Percentiles rank a stretch among this genome's conserved stretches.
Conservation (phyloP, 306 rosid species). For the Crotalaria pallida region DNA sequence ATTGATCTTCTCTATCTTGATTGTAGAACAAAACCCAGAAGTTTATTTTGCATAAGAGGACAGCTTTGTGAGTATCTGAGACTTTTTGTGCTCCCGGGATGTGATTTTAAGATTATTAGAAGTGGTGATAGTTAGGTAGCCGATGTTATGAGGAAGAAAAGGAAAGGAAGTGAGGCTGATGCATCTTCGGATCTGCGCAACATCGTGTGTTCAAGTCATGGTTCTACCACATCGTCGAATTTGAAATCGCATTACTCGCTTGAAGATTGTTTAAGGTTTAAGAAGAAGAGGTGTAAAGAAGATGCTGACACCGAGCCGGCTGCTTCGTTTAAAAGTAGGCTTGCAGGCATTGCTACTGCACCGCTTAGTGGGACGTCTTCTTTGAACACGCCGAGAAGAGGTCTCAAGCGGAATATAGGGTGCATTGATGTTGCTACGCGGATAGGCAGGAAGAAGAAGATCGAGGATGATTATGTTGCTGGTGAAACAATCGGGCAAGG, state of each 20-base stretch:
- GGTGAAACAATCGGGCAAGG: conserved; percentile 89
- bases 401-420: conserved; percentile 95
- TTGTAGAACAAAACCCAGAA: conserved; percentile 23
- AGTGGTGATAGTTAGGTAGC: conserved; percentile 14
- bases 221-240: conserved; percentile 56
- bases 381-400: conserved; percentile 65
- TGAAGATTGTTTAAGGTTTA: conserved; percentile 77
- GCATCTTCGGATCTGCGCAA: conserved; percentile 35
- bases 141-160: conserved; percentile 85
- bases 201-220: conserved; percentile 33
- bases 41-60: background rate
- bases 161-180: conserved; percentile 84
- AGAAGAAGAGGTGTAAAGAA: conserved; percentile 89
- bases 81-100: background rate
- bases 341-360: conserved; percentile 93
- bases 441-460: conserved; percentile 89
- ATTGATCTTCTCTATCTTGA: conserved; percentile 8
- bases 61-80: background rate
- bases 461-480: conserved; percentile 69
- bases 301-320: conserved; percentile 46
- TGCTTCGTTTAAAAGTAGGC: conserved; percentile 61
- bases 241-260: conserved; percentile 69
- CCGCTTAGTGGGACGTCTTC: conserved; percentile 89
- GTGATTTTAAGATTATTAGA: conserved; percentile 2
- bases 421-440: conserved; percentile 95